Percentiles rank a stretch among this genome's conserved stretches.
Conservation (phyloP, 805 yeast genomes). For the Lachancea waltii region DNA sequence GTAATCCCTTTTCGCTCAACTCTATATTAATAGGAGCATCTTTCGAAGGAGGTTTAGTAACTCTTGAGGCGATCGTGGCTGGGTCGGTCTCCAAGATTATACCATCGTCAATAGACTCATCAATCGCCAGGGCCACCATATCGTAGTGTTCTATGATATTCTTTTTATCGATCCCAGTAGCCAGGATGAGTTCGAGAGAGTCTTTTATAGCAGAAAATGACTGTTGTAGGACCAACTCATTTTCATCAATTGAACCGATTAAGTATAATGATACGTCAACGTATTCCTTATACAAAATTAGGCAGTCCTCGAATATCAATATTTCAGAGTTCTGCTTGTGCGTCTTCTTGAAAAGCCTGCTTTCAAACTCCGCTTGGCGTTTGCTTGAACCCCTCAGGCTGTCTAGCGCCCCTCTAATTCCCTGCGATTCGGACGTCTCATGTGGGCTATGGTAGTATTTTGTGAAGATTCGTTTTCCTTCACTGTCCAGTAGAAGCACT, state of each 20-base stretch:
- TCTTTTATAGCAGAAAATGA: constrained; percentile 74
- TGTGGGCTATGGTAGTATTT: constrained; percentile 77
- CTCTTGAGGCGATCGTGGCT: constrained; percentile 79
- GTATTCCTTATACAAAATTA: constrained; percentile 80
- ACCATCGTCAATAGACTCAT: constrained; percentile 92
- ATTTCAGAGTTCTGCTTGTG: constrained; percentile 76
- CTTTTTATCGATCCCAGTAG: constrained; percentile 62
- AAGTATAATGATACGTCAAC: constrained; percentile 69
- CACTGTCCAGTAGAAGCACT: constrained; percentile 69
- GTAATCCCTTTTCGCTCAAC: constrained; percentile 70
- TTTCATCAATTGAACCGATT: constrained; percentile 71
- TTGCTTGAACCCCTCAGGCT: constrained; percentile 36
- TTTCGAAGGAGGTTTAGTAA: constrained; percentile 75
- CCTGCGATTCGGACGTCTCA: constrained; percentile 24
- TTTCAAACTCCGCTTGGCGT: constrained; percentile 74
- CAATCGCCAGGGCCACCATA: constrained; percentile 76
- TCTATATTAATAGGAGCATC: constrained; percentile 55
- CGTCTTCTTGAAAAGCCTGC: constrained; percentile 64
- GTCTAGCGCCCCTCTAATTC: constrained; percentile 19
- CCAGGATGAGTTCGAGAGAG: constrained; percentile 69
- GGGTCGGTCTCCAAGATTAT: constrained; percentile 87
- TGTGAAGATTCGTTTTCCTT: constrained; percentile 73
- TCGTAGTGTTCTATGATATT: constrained; percentile 79
- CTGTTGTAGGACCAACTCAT: constrained; percentile 72
- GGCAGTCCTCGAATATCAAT: constrained; percentile 66